Percentiles rank a stretch among this genome's conserved stretches.
These are phyloP conservation scores for Quercus suber DNA, from an alignment of 306 rosid genomes.

Conservation along the genomic window DNA sequence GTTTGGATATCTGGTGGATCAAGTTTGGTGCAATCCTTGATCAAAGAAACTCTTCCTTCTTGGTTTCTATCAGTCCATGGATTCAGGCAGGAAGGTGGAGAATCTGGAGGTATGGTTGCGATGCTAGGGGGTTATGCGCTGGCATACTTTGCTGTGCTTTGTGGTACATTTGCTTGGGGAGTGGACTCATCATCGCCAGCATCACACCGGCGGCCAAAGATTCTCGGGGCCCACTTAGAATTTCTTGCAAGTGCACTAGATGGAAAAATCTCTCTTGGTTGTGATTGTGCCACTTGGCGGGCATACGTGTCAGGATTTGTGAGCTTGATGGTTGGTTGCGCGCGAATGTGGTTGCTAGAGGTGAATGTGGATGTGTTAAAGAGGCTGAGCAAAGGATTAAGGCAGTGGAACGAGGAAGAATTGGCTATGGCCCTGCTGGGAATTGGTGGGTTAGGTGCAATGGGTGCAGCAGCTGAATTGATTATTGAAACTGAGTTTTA, in stretches of 20 bases:
- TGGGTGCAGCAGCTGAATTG: slow-evolving; percentile 89
- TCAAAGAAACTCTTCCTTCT: slow-evolving; percentile 74
- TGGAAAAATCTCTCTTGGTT: slow-evolving; percentile 51
- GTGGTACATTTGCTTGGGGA: slow-evolving; percentile 80
- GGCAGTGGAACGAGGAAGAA: slow-evolving; percentile 59
- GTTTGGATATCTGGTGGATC: slow-evolving; percentile 87
- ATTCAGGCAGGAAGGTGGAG: slow-evolving; percentile 47
- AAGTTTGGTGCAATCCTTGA: slow-evolving; percentile 60
- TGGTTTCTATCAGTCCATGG: slow-evolving; percentile 66
- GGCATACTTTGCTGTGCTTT: slow-evolving; percentile 68
- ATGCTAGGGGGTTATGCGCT: slow-evolving; percentile 76
- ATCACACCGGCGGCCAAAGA: slow-evolving; percentile 50
- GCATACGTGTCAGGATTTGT: slow-evolving; percentile 70
- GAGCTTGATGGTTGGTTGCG: slow-evolving; percentile 65
- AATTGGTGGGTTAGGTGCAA: slow-evolving; percentile 61
- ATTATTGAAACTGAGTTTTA: slow-evolving; percentile 38
- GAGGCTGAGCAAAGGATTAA: slow-evolving; percentile 69
- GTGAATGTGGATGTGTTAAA: slow-evolving; percentile 55
- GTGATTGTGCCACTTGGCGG: slow-evolving; percentile 64
- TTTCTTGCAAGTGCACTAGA: slow-evolving; percentile 67
- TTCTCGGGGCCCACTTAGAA: slow-evolving; percentile 61
- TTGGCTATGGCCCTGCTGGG: slow-evolving; percentile 80
- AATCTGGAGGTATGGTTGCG: slow-evolving; percentile 58
- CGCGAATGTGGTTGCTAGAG: slow-evolving; percentile 65
- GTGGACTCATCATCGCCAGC: slow-evolving; percentile 42